A percentile compares a stretch with the other conserved stretches of the same genome.
These are phyloP conservation scores for Penicillium sp. DNA, from an alignment of 2,329 filamentous ascomycete species.

Conservation along the genomic window DNA sequence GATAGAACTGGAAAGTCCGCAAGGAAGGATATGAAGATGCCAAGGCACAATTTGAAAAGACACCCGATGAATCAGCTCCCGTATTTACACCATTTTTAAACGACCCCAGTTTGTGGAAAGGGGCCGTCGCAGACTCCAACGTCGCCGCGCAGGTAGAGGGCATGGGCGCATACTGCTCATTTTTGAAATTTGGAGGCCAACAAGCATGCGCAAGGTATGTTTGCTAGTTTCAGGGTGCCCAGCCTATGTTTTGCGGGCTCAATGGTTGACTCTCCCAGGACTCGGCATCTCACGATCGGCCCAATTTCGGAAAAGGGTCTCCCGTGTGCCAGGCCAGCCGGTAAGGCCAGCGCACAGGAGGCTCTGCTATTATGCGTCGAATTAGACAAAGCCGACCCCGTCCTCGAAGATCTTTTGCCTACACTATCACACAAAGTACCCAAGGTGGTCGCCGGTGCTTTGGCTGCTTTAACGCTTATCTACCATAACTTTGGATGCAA, in stretches of 20 bases:
- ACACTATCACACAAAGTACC: constrained; percentile 84
- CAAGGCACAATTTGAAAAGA: constrained; percentile 79
- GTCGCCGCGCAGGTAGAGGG: constrained; percentile 96
- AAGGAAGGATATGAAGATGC: constrained; percentile 95
- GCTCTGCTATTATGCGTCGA: constrained; percentile 87
- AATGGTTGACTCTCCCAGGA: constrained; percentile 49
- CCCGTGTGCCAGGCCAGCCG: constrained; percentile 80
- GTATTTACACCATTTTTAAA: constrained; percentile 84
- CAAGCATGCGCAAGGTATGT: constrained; percentile 70
- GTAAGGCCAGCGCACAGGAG: constrained; percentile 84
- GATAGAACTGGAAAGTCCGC: constrained; percentile 88
- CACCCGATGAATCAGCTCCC: constrained; percentile 81
- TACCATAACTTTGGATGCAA: constrained; percentile 96
- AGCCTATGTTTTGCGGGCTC: neutral
- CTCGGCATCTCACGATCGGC: constrained; percentile 71
- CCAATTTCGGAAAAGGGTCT: constrained; percentile 91
- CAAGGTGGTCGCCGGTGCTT: constrained; percentile 76
- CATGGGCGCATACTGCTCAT: constrained; percentile 81
- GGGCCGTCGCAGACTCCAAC: constrained; percentile 88
- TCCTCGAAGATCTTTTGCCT: constrained; percentile 88
- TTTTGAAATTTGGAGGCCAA: constrained; percentile 84
- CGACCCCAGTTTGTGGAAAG: constrained; percentile 87
- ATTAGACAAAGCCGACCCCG: constrained; percentile 77
- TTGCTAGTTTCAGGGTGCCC: neutral
- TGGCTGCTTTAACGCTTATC: constrained; percentile 76